Percentiles rank a stretch among this genome's conserved stretches.
Evolutionary conservation across 108 stramenopile genomes (phyloP).

Genomic region (Mediolabrus comicus): DNA sequence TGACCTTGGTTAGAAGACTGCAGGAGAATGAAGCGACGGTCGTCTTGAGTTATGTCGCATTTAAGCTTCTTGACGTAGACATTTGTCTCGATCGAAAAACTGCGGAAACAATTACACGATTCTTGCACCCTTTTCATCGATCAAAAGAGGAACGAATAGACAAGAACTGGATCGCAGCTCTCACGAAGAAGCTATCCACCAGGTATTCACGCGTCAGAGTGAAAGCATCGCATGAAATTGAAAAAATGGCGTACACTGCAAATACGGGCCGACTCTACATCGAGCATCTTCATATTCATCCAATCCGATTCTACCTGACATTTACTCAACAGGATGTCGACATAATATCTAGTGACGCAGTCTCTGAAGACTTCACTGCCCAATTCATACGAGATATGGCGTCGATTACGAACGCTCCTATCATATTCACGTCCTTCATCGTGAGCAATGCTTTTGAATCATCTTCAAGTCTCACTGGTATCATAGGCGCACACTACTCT

Average conservation of each 20-base stretch:
- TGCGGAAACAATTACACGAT: conserved; percentile 66
- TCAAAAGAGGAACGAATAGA: conserved; percentile 38
- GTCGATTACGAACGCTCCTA: conserved; percentile 73
- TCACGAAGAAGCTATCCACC: conserved; percentile 56
- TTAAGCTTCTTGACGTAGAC: conserved; percentile 67
- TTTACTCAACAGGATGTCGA: conserved; percentile 81
- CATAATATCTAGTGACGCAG: conserved; percentile 38
- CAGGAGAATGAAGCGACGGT: conserved; percentile 58
- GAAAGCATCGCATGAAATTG: conserved; percentile 55
- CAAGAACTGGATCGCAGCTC: conserved; percentile 27
- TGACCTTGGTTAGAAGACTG: conserved; percentile 66
- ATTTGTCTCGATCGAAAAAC: conserved; percentile 74
- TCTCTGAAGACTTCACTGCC: conserved; percentile 59
- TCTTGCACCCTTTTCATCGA: conserved; percentile 56
- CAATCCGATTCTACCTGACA: conserved; percentile 68
- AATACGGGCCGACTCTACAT: conserved; percentile 75
- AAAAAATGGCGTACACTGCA: conserved; percentile 53
- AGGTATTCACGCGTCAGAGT: conserved; percentile 47
- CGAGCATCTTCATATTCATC: conserved; percentile 75
- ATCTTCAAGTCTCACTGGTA: conserved; percentile 55
- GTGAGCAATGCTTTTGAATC: conserved; percentile 83
- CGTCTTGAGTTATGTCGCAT: conserved; percentile 75
- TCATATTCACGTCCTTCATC: conserved; percentile 81
- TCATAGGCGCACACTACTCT: conserved; percentile 74
- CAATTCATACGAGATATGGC: conserved; percentile 82